These are phyloP conservation scores for Aspergillus neoniger DNA, from an alignment of 2,329 filamentous ascomycete genomes.

Conservation along the genomic window DNA sequence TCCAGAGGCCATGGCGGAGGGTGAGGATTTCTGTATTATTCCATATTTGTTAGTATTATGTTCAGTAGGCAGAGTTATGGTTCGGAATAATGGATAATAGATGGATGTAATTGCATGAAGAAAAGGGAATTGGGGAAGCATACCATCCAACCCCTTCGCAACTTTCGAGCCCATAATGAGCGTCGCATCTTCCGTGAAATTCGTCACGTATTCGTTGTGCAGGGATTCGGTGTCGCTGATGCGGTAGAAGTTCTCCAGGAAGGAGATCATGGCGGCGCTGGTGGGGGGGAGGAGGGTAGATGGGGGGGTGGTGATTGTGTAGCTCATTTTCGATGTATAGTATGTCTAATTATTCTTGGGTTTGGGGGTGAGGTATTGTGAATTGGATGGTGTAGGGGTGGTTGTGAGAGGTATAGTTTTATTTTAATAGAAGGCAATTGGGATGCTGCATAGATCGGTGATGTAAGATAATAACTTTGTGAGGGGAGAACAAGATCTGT, in stretches of 20 bases:
- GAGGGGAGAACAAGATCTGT: too few relatives aligned
- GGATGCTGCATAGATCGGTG: constrained; percentile 3
- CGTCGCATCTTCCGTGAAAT: constrained; percentile 39
- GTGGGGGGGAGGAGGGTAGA: constrained; percentile 28
- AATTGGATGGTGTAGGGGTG: neutral
- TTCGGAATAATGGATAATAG: too few relatives aligned
- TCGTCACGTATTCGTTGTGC: constrained; percentile 38
- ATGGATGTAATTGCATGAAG: too few relatives aligned
- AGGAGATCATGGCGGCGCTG: constrained; percentile 29
- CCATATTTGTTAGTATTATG: too few relatives aligned
- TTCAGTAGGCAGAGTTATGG: too few relatives aligned
- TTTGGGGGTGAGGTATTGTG: neutral
- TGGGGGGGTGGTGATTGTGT: constrained; percentile 31
- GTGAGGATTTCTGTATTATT: constrained; percentile 23
- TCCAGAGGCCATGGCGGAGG: constrained; percentile 40
- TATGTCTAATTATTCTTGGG: too few relatives aligned
- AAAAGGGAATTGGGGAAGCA: neutral
- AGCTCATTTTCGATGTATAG: constrained; percentile 29
- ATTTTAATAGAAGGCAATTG: neutral
- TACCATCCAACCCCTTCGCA: constrained; percentile 36
- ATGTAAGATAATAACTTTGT: neutral
- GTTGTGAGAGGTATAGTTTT: neutral
- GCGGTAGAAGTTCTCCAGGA: constrained; percentile 40
- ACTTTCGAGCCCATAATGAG: constrained; percentile 42
- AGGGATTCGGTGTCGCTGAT: constrained; percentile 38